phyloP scores from a whole-genome alignment of 352 stramenopile genomes.

The Pythium phragmiticola region DNA sequence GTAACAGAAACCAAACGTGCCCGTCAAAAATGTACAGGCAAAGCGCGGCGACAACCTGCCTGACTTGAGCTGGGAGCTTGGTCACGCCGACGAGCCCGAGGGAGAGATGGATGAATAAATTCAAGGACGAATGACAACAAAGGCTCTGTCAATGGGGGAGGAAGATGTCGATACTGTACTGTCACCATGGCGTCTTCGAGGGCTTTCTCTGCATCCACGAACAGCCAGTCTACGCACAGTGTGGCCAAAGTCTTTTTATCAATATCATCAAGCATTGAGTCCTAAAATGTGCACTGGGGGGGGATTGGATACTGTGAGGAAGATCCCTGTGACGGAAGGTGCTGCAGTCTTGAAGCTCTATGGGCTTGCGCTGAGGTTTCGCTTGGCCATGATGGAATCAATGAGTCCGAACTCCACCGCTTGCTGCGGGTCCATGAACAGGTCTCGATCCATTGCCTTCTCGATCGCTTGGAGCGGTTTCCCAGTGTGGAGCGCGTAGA shows the following conservation, averaged over 20 bases:
- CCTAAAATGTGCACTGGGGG: not conserved
- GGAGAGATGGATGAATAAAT: constrained; percentile 82
- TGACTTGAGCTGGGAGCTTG: constrained; percentile 83
- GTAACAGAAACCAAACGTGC: not conserved
- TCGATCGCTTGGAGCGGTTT: constrained; percentile 80
- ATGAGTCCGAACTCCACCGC: constrained; percentile 84
- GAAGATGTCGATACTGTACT: not conserved
- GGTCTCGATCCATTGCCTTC: constrained; percentile 84
- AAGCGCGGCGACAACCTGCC: constrained; percentile 77
- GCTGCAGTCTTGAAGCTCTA: not conserved
- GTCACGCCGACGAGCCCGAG: constrained; percentile 67
- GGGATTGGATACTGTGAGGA: too few species aligned
- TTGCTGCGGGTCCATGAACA: constrained; percentile 81
- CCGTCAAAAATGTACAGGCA: constrained; percentile 29
- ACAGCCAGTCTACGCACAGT: not conserved
- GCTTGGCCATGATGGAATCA: constrained; percentile 76
- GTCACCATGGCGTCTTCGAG: not conserved
- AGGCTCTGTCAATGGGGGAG: not conserved
- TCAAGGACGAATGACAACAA: not conserved
- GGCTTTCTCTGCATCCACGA: not conserved
- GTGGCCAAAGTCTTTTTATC: not conserved
- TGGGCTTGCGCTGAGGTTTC: constrained; percentile 24
- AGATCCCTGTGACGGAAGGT: too few species aligned
- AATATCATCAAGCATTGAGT: constrained; percentile 20
- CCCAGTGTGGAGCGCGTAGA: constrained; percentile 71